Percentiles rank a stretch among this genome's conserved stretches.
These are phyloP conservation scores for Secale cereale DNA, from an alignment of 176 grass and related monocot species.

Conservation along the genomic window DNA sequence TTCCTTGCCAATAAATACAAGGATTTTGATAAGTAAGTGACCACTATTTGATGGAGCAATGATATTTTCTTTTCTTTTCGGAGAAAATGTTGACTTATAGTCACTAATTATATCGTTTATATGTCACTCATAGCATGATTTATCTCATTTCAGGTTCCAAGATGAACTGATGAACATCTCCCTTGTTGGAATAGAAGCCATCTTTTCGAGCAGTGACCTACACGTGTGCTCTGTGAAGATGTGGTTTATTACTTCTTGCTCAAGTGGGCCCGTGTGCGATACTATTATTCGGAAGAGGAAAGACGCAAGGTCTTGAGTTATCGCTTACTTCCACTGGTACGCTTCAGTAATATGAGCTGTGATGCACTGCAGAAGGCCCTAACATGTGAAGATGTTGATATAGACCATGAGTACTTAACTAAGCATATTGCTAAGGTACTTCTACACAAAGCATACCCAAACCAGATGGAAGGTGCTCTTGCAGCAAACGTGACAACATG, in stretches of 20 bases:
- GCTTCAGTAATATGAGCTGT: background rate
- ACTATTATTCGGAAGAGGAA: background rate
- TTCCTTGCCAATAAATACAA: background rate
- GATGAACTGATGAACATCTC: background rate
- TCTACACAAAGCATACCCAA: background rate
- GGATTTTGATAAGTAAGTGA: background rate
- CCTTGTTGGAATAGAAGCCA: background rate
- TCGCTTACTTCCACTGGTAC: conserved; percentile 9
- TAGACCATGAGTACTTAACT: background rate
- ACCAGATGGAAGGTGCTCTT: background rate
- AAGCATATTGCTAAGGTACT: background rate
- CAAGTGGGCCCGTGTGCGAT: background rate
- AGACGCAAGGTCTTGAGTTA: background rate
- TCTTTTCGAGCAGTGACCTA: background rate
- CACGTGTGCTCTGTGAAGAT: background rate
- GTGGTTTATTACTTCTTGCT: background rate
- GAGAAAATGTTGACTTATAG: background rate
- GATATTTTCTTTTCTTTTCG: background rate
- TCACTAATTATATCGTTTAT: background rate
- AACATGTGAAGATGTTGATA: background rate
- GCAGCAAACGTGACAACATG: background rate
- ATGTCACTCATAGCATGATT: background rate
- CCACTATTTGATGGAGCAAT: background rate
- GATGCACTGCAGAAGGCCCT: background rate
- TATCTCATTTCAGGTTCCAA: background rate